Base-by-base conservation (phyloP, 2,329 filamentous ascomycete genomes). In the Chaetomiaceae sp. region DNA sequence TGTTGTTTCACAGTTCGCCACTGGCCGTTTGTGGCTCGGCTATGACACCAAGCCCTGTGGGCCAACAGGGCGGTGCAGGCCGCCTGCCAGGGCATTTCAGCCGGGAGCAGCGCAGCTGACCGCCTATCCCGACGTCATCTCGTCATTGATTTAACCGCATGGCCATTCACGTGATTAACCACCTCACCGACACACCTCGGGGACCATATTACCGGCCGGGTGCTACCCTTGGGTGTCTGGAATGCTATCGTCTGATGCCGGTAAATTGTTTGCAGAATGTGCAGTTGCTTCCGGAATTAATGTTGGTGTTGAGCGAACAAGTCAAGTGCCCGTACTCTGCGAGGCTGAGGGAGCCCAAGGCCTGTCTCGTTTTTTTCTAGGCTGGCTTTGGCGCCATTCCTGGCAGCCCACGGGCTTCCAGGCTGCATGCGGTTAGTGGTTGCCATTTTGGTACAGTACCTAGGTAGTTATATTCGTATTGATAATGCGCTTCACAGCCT, bases 71-170 rank as follows among this genome's bases (percentile, higher is more conserved):
- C 21, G 43, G 43, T 20, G 45, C 33, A 38, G 23, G 25, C 33
- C 18, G n/a, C n/a, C 23, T 37, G n/a, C 32, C 30, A 46, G 32
- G 42, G 29, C 44, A 47, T 36, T 46, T 47, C 32, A 47, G 44
- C 44, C 44, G 44, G 23, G 29, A 47, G 5, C 30, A 47, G 44
- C 29, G n/a, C 32, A 47, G 20, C 32, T 37, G 44, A 34, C 32
- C 32, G 32, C 32, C 30, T 9, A 40, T 48, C 23, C 23, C 45
- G 8, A 38, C 45, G 45, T 48, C 45, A 48, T 48, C 18, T 27
- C 32, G n/a, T 13, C 21, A n/a, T 9, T 7, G 33, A 37, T 48
- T 48, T 48, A 37, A 16, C 23, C 21, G 34, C 44, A 25, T 9
- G 20, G n/a, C 27, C n/a, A 5, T 48, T 48, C 44, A 48, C 44